Base-by-base conservation (phyloP, 192 early-diverging fungal species). In the Thamnidium elegans region DNA sequence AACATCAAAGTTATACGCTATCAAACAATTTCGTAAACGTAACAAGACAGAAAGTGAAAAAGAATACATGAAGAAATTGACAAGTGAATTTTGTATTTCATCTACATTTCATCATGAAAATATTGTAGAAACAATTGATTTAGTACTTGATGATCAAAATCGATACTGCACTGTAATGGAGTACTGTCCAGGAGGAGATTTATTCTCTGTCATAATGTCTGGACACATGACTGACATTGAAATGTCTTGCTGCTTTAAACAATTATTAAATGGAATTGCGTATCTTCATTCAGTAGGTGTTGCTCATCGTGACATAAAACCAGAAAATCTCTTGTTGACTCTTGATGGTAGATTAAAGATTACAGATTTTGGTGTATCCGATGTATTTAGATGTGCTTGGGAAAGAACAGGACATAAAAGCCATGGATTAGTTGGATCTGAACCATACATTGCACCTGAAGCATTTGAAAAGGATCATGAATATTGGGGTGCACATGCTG, bases 401-500 rank as follows among this genome's bases (percentile, higher is more conserved):
- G 88, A 94, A 70, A 82, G 71, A 44, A 67, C 69, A 34, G 55
- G 84, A 51, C 91, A 89, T 68, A 86, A 92, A 54, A 90, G 90
- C 54, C 82, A 84, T 53, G 96, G 96, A 13, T 73, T 95, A 30
- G 92, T 90, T 69, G 96, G 96, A 26, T 92, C 90, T 14, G 93
- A 93, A 48, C 96, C 96, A 13, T 98, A 98, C 71, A 98, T 98
- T 80, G 95, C 96, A 11, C 96, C 96, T 4, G 96, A 96, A 79
- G 87, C 80, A 72, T 92, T 90, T 63, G 54, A 75, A 5, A 88
- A 89, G 64, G 92, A 94, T 63, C 63, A 52, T 42, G 63, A 30
- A 66, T 98, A 98, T 67, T 94, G 96, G 71, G 90, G 89, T 6
- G 85, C 93, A 62, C 74, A 82, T 42, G 92, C 92, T 11, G 96